Conservation (phyloP, 805 yeast genomes). For the Metschnikowia cubensis region DNA sequence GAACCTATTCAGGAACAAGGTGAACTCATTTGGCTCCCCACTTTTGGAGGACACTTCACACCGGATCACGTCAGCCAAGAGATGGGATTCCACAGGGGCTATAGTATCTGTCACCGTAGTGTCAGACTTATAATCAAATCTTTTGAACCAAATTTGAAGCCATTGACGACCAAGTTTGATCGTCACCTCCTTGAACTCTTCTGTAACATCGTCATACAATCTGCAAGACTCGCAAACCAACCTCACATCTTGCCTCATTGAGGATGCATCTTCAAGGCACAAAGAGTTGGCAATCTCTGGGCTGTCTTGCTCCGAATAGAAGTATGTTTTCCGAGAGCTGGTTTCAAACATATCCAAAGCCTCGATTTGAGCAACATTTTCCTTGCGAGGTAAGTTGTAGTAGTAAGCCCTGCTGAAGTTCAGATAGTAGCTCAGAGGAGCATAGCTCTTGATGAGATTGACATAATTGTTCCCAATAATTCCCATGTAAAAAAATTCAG, state of each 20-base stretch:
- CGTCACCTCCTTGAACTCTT: conserved; percentile 52
- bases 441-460: conserved; percentile 36
- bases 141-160: conserved; percentile 46
- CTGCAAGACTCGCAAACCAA: conserved; percentile 30
- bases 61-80: conserved; percentile 30
- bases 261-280: conserved; percentile 30
- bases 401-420: conserved; percentile 55
- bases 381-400: conserved; percentile 42
- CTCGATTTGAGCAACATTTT: conserved; percentile 20
- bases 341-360: conserved; percentile 21
- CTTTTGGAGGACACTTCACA: conserved; percentile 33
- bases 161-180: conserved; percentile 67
- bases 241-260: conserved; percentile 35
- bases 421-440: conserved; percentile 48
- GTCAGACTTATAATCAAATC: conserved; percentile 16
- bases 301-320: conserved; percentile 33
- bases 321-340: conserved; percentile 16
- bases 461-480: conserved; percentile 28
- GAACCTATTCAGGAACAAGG: conserved; percentile 26
- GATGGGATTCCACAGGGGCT: conserved; percentile 33
- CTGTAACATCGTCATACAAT: conserved; percentile 14
- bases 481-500: conserved; percentile 45
- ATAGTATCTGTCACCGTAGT: conserved; percentile 25
- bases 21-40: conserved; percentile 28
- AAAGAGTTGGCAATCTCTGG: conserved; percentile 32